A percentile compares a stretch with the other conserved stretches of the same genome.
Conservation (phyloP, 2,329 filamentous ascomycete genomes). For the Aspergillus chevalieri region DNA sequence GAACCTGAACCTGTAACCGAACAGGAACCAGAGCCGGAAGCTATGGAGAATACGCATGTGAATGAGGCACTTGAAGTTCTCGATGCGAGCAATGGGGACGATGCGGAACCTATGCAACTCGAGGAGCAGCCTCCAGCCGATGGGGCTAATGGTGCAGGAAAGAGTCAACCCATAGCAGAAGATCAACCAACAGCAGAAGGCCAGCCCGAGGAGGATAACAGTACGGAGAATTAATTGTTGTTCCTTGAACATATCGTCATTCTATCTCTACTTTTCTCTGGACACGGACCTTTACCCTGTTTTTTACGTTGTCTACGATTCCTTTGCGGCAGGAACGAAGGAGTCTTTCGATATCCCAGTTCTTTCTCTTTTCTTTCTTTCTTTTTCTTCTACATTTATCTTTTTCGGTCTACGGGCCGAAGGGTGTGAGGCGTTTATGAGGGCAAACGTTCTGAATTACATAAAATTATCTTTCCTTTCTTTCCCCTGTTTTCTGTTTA, state of each 20-base stretch:
- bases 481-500: background rate
- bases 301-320: slow-evolving; percentile 2
- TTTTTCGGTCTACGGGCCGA: slow-evolving; percentile 5
- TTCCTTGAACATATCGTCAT: slow-evolving; percentile 1
- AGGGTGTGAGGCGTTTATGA: background rate
- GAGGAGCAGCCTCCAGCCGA: slow-evolving; percentile 14
- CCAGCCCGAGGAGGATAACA: slow-evolving; percentile 11
- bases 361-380: slow-evolving; percentile 12
- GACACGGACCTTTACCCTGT: slow-evolving; percentile 5
- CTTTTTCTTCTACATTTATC: slow-evolving; percentile 3
- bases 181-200: slow-evolving; percentile 5
- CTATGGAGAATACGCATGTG: slow-evolving; percentile 41
- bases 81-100: slow-evolving; percentile 33
- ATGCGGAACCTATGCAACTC: slow-evolving; percentile 23
- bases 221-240: slow-evolving; percentile 7
- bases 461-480: slow-evolving; percentile 6
- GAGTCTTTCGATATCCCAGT: slow-evolving; percentile 2
- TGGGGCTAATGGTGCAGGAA: slow-evolving; percentile 14
- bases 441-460: background rate
- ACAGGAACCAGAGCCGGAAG: slow-evolving; percentile 21
- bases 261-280: slow-evolving; percentile 8
- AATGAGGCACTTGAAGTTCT: slow-evolving; percentile 42
- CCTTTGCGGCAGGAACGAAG: background rate
- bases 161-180: background rate
- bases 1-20: slow-evolving; percentile 26